Base-by-base conservation (phyloP, 2,329 filamentous ascomycete genomes). In the Exophiala aquamarina region DNA sequence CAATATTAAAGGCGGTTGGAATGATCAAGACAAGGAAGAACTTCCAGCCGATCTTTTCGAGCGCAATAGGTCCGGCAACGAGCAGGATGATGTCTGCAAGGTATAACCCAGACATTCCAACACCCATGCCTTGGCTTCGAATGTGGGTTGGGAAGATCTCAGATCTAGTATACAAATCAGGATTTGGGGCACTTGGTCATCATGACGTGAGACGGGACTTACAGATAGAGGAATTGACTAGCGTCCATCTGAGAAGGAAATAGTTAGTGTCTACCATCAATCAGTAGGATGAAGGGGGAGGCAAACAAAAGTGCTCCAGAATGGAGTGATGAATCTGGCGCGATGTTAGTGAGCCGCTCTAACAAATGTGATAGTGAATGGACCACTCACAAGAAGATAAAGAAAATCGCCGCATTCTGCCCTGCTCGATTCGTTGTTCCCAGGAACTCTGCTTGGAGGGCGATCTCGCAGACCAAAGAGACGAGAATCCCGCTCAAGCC, bases 221-320 rank as follows among this genome's bases (percentile, higher is more conserved):
- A 66, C 21, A 71, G 64, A 44, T 73, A 73, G 17, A 73, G 61
- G 47, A 73, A 75, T 59, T 73, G 71, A 13, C 67, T 73, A 2
- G 72, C 72, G 48, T 75, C 72, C 32, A 73, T 66, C 23, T 26
- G 23, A 6, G 11, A 6, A 56, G 65, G 6, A 35, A 35, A 5
- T 6, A 15, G n/a, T 35, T n/a, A 35, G 32, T 15, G n/a, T 6
- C 32, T 9, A 15, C n/a, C 6, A 35, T 15, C 6, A 35, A 18
- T 9, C n/a, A n/a, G 6, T 14, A n/a, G 5, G 32, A n/a, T n/a
- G 17, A n/a, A 5, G n/a, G 32, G 32, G 17, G n/a, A 15, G 32
- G n/a, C n/a, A 26, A 26, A 26, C 23, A 34, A 51, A 51, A n/a
- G 52, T 51, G 11, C 19, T 41, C 52, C 52, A 55, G 33, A 55